Percentiles rank a stretch among this genome's conserved stretches.
Evolutionary conservation across 169 alveolate species (phyloP).

Genomic region (Plasmodium knowlesi): DNA sequence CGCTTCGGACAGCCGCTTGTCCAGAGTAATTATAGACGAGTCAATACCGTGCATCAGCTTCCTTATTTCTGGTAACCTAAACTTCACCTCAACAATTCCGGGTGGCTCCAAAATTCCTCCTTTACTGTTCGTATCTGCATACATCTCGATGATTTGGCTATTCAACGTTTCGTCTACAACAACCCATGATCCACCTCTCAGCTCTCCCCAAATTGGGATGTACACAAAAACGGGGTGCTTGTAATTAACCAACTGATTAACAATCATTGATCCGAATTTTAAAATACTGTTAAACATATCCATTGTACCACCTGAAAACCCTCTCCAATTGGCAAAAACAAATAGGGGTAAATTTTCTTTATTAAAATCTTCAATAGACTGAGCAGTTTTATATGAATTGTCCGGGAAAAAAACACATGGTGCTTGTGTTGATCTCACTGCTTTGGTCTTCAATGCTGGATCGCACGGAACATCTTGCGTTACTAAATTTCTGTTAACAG

Average conservation of each 20-base stretch:
- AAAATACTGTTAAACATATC: slow-evolving; percentile 87
- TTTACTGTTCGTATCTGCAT: slow-evolving; percentile 86
- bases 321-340: slow-evolving; percentile 86
- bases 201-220: slow-evolving; percentile 87
- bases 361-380: slow-evolving; percentile 89
- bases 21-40: slow-evolving; percentile 68
- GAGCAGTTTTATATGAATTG: slow-evolving; percentile 91
- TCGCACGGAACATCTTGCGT: slow-evolving; percentile 59
- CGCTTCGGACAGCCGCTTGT: slow-evolving; percentile 35
- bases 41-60: slow-evolving; percentile 81
- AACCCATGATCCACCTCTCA: slow-evolving; percentile 91
- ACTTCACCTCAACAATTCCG: slow-evolving; percentile 86
- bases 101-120: slow-evolving; percentile 89
- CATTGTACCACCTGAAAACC: slow-evolving; percentile 89
- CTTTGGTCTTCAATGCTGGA: slow-evolving; percentile 61
- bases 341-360: slow-evolving; percentile 87
- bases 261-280: slow-evolving; percentile 87
- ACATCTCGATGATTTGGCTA: slow-evolving; percentile 87
- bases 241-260: slow-evolving; percentile 87
- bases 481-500: slow-evolving; percentile 66
- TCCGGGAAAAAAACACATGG: slow-evolving; percentile 90
- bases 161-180: slow-evolving; percentile 88
- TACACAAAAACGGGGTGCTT: slow-evolving; percentile 87
- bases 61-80: slow-evolving; percentile 77
- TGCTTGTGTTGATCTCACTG: slow-evolving; percentile 49